phyloP scores from a whole-genome alignment of 2,329 filamentous ascomycete genomes.

The Penicillium concentricum region DNA sequence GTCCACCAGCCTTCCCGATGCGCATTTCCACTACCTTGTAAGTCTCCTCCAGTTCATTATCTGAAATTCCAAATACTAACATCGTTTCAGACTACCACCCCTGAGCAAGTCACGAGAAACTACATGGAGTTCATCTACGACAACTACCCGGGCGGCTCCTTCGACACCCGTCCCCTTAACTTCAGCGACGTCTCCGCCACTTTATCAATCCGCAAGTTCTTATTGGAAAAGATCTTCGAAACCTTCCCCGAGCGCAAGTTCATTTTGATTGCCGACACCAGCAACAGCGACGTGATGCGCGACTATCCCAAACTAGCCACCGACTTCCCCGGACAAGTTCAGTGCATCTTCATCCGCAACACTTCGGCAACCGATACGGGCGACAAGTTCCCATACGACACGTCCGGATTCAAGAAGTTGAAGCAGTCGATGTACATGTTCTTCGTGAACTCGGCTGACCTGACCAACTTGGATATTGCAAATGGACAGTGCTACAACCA shows the following conservation, averaged over 20 bases:
- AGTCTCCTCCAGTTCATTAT: background rate
- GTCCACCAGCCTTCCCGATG: slow-evolving; percentile 63
- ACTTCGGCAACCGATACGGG: slow-evolving; percentile 66
- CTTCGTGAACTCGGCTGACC: slow-evolving; percentile 69
- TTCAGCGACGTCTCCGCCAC: slow-evolving; percentile 74
- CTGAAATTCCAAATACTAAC: background rate
- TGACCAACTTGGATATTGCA: slow-evolving; percentile 63
- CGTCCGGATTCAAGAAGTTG: slow-evolving; percentile 66
- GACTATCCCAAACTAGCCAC: slow-evolving; percentile 58
- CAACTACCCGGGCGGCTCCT: slow-evolving; percentile 73
- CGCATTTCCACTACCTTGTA: slow-evolving; percentile 74
- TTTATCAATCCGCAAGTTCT: slow-evolving; percentile 66
- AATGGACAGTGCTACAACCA: slow-evolving; percentile 68
- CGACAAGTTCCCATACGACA: slow-evolving; percentile 74
- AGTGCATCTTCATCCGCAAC: slow-evolving; percentile 76
- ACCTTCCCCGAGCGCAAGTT: slow-evolving; percentile 75
- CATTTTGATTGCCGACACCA: slow-evolving; percentile 72
- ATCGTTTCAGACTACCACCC: slow-evolving; percentile 61
- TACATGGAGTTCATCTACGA: slow-evolving; percentile 78
- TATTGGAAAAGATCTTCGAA: slow-evolving; percentile 70
- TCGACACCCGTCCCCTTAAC: slow-evolving; percentile 76
- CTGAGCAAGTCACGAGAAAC: slow-evolving; percentile 72
- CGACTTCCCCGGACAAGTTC: slow-evolving; percentile 68
- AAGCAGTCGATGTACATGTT: slow-evolving; percentile 74
- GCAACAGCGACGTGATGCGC: slow-evolving; percentile 74